Percentiles rank a stretch among this genome's conserved stretches.
Conservation (phyloP, 2,329 filamentous ascomycete genomes). For the Grosmannia serpens region DNA sequence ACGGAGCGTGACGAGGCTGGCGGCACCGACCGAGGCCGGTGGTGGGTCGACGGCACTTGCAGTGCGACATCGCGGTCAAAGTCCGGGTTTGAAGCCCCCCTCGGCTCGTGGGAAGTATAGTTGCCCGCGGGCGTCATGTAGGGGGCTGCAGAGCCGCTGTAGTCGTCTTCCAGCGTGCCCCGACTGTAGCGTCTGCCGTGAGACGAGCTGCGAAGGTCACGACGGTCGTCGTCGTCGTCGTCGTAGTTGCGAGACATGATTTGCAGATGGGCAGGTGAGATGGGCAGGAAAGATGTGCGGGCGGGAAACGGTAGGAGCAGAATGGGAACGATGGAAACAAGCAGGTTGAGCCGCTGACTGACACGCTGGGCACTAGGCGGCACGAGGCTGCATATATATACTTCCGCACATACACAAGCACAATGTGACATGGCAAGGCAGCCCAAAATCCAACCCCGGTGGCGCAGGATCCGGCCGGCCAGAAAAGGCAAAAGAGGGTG, state of each 20-base stretch:
- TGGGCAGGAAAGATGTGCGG: background rate
- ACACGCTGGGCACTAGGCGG: background rate
- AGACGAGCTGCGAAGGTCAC: conserved; percentile 9
- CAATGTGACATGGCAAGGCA: background rate
- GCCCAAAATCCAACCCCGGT: background rate
- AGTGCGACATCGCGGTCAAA: conserved; percentile 11
- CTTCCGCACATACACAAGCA: background rate
- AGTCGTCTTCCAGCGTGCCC: background rate
- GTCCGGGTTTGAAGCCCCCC: conserved; percentile 4
- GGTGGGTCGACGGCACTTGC: conserved; percentile 14
- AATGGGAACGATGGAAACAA: background rate
- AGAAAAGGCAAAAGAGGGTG: background rate
- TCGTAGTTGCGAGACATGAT: conserved; percentile 8
- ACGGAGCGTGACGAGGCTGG: conserved; percentile 9
- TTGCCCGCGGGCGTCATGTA: conserved; percentile 23
- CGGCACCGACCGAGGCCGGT: conserved; percentile 18
- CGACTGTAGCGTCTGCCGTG: conserved; percentile 1
- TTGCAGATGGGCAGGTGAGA: background rate
- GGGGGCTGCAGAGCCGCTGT: background rate
- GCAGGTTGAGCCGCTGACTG: background rate
- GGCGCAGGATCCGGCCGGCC: background rate
- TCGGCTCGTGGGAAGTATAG: conserved; percentile 22
- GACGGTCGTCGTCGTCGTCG: conserved; percentile 23
- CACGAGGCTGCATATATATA: background rate
- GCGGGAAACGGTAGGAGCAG: background rate